These are phyloP conservation scores for Funneliformis caledonium DNA, from an alignment of 371 early-diverging fungal genomes.

Conservation along the genomic window DNA sequence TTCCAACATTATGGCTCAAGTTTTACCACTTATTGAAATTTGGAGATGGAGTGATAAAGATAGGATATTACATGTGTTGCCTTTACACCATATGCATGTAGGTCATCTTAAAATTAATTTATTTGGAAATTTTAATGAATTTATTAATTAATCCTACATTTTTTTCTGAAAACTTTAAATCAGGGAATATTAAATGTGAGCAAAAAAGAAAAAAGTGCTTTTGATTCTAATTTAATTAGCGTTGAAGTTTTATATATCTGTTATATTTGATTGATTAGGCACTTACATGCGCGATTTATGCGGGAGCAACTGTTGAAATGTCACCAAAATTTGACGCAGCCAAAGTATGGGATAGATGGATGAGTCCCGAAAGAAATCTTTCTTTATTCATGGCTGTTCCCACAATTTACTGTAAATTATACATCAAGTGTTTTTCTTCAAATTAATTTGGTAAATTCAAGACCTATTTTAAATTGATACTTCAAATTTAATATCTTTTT, in stretches of 20 bases:
- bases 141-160: not conserved
- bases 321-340: conserved; percentile 65
- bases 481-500: not conserved
- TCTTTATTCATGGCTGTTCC: conserved; percentile 90
- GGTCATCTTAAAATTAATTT: not conserved
- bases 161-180: not conserved
- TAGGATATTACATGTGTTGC: conserved; percentile 76
- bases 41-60: conserved; percentile 77
- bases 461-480: not conserved
- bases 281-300: conserved; percentile 62
- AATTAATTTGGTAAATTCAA: not conserved
- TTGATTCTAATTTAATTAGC: not conserved
- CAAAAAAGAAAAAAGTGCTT: conserved; percentile 4
- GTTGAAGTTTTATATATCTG: conserved; percentile 39
- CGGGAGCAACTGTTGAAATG: conserved; percentile 82
- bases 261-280: conserved; percentile 56
- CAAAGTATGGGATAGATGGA: conserved; percentile 66
- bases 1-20: conserved; percentile 67
- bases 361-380: conserved; percentile 51
- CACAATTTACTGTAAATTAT: conserved; percentile 70
- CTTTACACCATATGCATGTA: conserved; percentile 86
- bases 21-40: conserved; percentile 64
- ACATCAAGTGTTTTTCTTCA: not conserved
- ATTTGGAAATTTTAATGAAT: not conserved
- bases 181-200: conserved; percentile 38